Evolutionary conservation across 1,284 basidiomycete species (phyloP).

Genomic region (Rhizoctonia solani): DNA sequence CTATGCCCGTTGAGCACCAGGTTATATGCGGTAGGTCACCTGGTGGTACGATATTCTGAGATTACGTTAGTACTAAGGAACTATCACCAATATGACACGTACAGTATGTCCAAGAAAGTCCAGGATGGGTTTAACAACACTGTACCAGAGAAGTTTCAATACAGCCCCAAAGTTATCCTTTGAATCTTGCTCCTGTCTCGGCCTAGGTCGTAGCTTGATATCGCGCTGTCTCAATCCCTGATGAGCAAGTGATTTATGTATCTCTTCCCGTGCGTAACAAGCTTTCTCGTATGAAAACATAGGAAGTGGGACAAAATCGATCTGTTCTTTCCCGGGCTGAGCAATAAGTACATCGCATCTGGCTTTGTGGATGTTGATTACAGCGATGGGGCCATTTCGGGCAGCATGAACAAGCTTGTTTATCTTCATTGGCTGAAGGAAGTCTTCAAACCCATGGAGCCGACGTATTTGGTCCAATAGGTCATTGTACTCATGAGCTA

Average conservation of each 20-base stretch:
- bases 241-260: too few species aligned
- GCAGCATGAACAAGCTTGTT: not conserved
- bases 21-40: constrained; percentile 36
- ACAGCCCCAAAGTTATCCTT: too few species aligned
- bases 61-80: not conserved
- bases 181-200: too few species aligned
- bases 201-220: too few species aligned
- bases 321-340: not conserved
- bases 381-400: not conserved
- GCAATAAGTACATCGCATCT: not conserved
- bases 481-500: not conserved
- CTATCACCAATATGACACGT: not conserved
- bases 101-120: too few species aligned
- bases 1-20: constrained; percentile 38
- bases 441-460: not conserved
- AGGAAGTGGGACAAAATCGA: not conserved
- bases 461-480: not conserved
- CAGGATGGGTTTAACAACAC: too few species aligned
- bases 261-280: too few species aligned
- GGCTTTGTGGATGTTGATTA: not conserved
- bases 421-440: not conserved
- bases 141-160: too few species aligned
- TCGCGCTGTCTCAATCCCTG: too few species aligned
- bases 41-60: not conserved
- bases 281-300: too few species aligned